phyloP scores from a whole-genome alignment of 2,329 filamentous ascomycete genomes.

The Fusarium azukiicola region DNA sequence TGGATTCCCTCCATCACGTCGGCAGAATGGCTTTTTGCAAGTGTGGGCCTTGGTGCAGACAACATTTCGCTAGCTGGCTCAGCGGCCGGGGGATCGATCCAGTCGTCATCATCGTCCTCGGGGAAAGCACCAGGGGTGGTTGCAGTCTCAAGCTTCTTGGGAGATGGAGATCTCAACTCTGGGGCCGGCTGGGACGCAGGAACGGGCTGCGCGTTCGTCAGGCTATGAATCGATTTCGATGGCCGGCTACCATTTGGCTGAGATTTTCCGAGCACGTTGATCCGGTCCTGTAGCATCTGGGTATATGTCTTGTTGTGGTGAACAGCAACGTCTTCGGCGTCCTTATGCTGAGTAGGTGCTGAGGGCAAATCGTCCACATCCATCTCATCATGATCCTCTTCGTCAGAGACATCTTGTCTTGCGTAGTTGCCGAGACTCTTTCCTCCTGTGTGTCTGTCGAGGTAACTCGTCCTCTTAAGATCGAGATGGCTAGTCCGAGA shows the following conservation, averaged over 20 bases:
- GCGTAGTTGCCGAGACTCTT: conserved; percentile 81
- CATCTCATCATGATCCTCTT: conserved; percentile 74
- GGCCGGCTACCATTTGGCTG: conserved; percentile 71
- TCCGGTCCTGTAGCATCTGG: conserved; percentile 94
- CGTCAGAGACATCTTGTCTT: conserved; percentile 68
- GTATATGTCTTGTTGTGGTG: conserved; percentile 94
- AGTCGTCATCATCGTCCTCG: conserved; percentile 76
- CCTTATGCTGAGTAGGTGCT: conserved; percentile 53
- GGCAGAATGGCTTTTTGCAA: conserved; percentile 80
- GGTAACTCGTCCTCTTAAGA: conserved; percentile 85
- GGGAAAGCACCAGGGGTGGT: conserved; percentile 81
- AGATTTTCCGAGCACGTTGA: conserved; percentile 85
- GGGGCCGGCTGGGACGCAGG: conserved; percentile 53
- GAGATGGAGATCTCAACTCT: conserved; percentile 56
- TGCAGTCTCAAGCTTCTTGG: conserved; percentile 57
- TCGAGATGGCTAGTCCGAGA: conserved; percentile 91
- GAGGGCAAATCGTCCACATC: conserved; percentile 71
- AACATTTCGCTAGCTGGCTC: conserved; percentile 52
- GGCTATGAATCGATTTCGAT: conserved; percentile 71
- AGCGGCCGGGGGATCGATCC: conserved; percentile 77
- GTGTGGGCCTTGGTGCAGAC: conserved; percentile 68
- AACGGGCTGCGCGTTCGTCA: conserved; percentile 58
- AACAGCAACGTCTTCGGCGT: conserved; percentile 65
- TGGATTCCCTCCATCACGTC: conserved; percentile 80
- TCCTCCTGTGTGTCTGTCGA: conserved; percentile 86